These are phyloP conservation scores for Colletotrichum lupini DNA, from an alignment of 2,329 filamentous ascomycete genomes.

Conservation along the genomic window DNA sequence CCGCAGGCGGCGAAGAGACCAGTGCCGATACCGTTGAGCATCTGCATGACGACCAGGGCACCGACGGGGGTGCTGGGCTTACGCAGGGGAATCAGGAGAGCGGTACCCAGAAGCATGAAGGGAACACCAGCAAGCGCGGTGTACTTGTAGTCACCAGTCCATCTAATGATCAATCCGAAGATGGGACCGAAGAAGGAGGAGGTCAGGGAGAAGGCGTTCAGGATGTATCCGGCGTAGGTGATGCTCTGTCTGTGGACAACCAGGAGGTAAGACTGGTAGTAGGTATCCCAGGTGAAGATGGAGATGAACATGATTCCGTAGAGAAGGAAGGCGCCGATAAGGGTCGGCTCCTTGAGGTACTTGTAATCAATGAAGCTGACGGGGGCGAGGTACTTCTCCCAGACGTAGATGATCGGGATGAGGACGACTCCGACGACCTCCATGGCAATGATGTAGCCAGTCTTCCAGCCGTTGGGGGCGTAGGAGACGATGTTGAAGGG, in stretches of 20 bases:
- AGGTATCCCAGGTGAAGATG: constrained; percentile 50
- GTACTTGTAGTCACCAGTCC: constrained; percentile 47
- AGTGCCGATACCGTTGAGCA: constrained; percentile 50
- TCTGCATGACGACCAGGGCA: constrained; percentile 51
- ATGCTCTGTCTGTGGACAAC: constrained; percentile 47
- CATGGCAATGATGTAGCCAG: constrained; percentile 57
- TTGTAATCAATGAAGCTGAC: constrained; percentile 63
- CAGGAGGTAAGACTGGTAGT: constrained; percentile 54
- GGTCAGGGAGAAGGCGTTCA: constrained; percentile 49
- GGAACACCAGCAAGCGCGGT: constrained; percentile 47
- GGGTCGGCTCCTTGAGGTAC: constrained; percentile 53
- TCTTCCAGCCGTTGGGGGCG: constrained; percentile 54
- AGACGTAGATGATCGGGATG: constrained; percentile 56
- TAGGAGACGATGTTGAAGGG: constrained; percentile 64
- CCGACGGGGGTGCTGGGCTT: constrained; percentile 43
- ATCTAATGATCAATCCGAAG: constrained; percentile 50
- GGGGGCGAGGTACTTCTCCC: constrained; percentile 63
- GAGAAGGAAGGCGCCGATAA: constrained; percentile 41
- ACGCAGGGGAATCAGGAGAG: constrained; percentile 50
- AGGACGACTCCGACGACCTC: constrained; percentile 62
- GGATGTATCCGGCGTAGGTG: constrained; percentile 44
- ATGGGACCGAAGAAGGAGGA: constrained; percentile 50
- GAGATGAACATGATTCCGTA: constrained; percentile 42
- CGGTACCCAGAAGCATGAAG: constrained; percentile 43
- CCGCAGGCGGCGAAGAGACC: constrained; percentile 50